Evolutionary conservation across 176 grass and related monocot genomes (phyloP).

Genomic region (Themeda triandra): DNA sequence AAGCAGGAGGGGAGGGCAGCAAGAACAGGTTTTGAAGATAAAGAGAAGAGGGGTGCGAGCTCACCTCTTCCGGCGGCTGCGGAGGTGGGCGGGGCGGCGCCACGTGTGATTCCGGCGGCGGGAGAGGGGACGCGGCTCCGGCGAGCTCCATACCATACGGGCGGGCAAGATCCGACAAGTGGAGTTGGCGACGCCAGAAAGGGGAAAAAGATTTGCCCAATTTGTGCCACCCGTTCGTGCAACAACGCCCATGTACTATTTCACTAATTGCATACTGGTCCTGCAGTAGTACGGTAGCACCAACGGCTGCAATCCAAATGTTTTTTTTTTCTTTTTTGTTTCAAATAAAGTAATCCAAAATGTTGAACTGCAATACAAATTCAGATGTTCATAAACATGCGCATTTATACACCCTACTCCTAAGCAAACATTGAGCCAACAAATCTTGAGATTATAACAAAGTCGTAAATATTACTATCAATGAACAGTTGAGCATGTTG

Average conservation of each 20-base stretch:
- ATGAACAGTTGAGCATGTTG: too few species aligned
- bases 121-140: slow-evolving; percentile 20
- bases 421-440: too few species aligned
- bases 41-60: neutral
- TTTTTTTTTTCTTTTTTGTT: neutral
- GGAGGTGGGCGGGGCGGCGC: slow-evolving; percentile 18
- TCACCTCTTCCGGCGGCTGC: slow-evolving; percentile 34
- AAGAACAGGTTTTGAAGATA: neutral
- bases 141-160: slow-evolving; percentile 42
- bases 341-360: too few species aligned
- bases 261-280: neutral
- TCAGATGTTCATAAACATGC: too few species aligned
- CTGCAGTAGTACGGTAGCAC: neutral
- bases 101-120: slow-evolving; percentile 39
- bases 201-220: slow-evolving; percentile 38
- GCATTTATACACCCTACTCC: too few species aligned
- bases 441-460: too few species aligned
- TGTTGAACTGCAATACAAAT: too few species aligned
- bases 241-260: neutral
- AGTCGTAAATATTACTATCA: too few species aligned
- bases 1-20: neutral
- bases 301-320: neutral
- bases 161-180: slow-evolving; percentile 46
- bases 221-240: slow-evolving; percentile 17
- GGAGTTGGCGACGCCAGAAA: slow-evolving; percentile 34